Evolutionary conservation across 768 basidiomycete species (phyloP).

Genomic region (Pulveroboletus ravenelii): DNA sequence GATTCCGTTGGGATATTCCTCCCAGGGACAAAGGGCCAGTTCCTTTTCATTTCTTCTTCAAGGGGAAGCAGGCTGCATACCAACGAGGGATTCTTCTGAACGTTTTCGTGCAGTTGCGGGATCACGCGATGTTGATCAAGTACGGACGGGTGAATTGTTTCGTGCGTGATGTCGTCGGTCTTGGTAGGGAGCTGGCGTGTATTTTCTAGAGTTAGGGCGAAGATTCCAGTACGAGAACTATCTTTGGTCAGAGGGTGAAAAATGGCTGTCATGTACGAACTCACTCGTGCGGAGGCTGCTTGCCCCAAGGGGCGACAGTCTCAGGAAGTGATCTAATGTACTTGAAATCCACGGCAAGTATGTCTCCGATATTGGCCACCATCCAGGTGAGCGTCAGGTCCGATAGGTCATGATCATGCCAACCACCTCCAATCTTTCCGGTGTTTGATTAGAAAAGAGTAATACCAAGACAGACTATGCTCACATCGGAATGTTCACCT

Average conservation of each 20-base stretch:
- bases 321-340: slow-evolving; percentile 48
- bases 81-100: slow-evolving; percentile 42
- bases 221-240: slow-evolving; percentile 55
- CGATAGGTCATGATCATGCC: slow-evolving; percentile 60
- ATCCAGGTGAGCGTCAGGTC: slow-evolving; percentile 64
- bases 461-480: neutral
- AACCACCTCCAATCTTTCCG: slow-evolving; percentile 65
- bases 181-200: slow-evolving; percentile 46
- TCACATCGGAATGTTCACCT: slow-evolving; percentile 29
- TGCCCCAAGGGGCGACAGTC: slow-evolving; percentile 57
- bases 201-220: slow-evolving; percentile 39
- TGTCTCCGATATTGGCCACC: slow-evolving; percentile 52
- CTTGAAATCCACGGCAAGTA: slow-evolving; percentile 50
- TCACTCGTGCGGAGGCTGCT: slow-evolving; percentile 60
- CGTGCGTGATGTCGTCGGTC: slow-evolving; percentile 46
- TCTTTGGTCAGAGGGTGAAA: neutral
- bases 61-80: slow-evolving; percentile 43
- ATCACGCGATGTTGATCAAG: slow-evolving; percentile 38
- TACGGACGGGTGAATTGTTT: slow-evolving; percentile 60
- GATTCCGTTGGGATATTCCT: slow-evolving; percentile 12
- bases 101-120: slow-evolving; percentile 30
- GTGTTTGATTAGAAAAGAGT: neutral
- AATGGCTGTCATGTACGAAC: slow-evolving; percentile 12
- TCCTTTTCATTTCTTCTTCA: slow-evolving; percentile 46
- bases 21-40: slow-evolving; percentile 43